Evolutionary conservation across 2,329 filamentous ascomycete species (phyloP).

Genomic region (Ceratocystiopsis sp.): DNA sequence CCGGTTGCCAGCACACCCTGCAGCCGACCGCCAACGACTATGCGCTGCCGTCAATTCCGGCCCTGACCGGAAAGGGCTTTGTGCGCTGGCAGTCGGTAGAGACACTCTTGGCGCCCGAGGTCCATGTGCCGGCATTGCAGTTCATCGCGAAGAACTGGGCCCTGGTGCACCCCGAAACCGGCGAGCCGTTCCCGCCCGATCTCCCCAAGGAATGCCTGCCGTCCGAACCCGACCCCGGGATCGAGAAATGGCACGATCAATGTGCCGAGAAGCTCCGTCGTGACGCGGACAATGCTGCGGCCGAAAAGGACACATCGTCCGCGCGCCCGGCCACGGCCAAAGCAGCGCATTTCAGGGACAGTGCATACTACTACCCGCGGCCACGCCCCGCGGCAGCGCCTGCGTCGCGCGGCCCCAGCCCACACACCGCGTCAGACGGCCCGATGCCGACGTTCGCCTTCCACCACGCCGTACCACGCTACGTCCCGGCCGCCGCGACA

Average conservation of each 20-base stretch:
- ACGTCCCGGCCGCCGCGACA: constrained; percentile 10
- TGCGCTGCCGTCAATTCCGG: constrained; percentile 59
- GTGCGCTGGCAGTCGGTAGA: constrained; percentile 90
- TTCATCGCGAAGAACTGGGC: constrained; percentile 63
- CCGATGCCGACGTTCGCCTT: constrained; percentile 23
- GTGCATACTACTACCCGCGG: constrained; percentile 15
- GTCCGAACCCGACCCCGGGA: constrained; percentile 53
- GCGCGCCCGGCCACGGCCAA: background rate
- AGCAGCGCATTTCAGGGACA: constrained; percentile 12
- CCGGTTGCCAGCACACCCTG: constrained; percentile 78
- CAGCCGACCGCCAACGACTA: constrained; percentile 62
- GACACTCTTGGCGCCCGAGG: constrained; percentile 69
- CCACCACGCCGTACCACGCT: constrained; percentile 23
- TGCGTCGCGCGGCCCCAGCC: background rate
- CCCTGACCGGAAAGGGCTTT: constrained; percentile 69
- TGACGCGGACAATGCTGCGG: constrained; percentile 28
- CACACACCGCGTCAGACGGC: constrained; percentile 12
- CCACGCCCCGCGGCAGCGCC: constrained; percentile 8
- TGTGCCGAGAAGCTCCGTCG: constrained; percentile 55
- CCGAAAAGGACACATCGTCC: constrained; percentile 16
- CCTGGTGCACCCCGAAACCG: constrained; percentile 57
- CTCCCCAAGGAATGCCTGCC: constrained; percentile 52
- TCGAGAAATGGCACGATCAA: constrained; percentile 69
- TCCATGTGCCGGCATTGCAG: constrained; percentile 72
- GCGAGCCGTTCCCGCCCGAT: constrained; percentile 45